Conservation (phyloP, 768 basidiomycete species). For the Lactifluus hygrophoroides region DNA sequence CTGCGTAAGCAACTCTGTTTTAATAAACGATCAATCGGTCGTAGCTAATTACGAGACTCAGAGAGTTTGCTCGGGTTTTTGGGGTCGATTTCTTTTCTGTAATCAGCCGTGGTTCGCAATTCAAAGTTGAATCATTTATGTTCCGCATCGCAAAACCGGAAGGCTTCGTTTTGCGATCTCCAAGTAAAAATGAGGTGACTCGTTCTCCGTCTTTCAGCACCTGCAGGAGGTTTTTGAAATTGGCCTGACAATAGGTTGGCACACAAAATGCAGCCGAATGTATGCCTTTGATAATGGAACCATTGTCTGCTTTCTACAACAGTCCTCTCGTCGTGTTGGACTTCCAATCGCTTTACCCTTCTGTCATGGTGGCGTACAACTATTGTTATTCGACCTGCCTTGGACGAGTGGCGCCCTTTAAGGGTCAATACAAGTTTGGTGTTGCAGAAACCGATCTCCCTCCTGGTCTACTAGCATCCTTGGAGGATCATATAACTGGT, state of each 20-base stretch:
- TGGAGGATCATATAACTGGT: slow-evolving; percentile 77
- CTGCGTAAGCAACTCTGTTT: slow-evolving; percentile 52
- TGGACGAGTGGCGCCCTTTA: slow-evolving; percentile 79
- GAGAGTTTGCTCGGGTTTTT: slow-evolving; percentile 95
- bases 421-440: slow-evolving; percentile 83
- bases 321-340: slow-evolving; percentile 91
- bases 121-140: slow-evolving; percentile 99
- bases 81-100: slow-evolving; percentile 97
- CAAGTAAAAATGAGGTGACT: slow-evolving; percentile 71
- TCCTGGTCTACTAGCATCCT: slow-evolving; percentile 53
- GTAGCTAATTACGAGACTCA: slow-evolving; percentile 27
- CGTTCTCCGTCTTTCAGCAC: background rate
- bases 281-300: slow-evolving; percentile 93
- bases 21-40: background rate
- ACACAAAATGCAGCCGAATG: slow-evolving; percentile 95
- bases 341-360: slow-evolving; percentile 95
- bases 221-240: background rate
- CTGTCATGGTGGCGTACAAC: slow-evolving; percentile 98
- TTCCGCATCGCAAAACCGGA: slow-evolving; percentile 96
- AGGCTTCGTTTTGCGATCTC: slow-evolving; percentile 83
- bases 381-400: slow-evolving; percentile 96
- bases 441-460: slow-evolving; percentile 65
- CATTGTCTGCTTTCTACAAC: slow-evolving; percentile 84
- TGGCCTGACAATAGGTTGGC: slow-evolving; percentile 57
- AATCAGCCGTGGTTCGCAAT: slow-evolving; percentile 90